Conservation (phyloP, 257 asterid genomes). For the Salvia hispanica region DNA sequence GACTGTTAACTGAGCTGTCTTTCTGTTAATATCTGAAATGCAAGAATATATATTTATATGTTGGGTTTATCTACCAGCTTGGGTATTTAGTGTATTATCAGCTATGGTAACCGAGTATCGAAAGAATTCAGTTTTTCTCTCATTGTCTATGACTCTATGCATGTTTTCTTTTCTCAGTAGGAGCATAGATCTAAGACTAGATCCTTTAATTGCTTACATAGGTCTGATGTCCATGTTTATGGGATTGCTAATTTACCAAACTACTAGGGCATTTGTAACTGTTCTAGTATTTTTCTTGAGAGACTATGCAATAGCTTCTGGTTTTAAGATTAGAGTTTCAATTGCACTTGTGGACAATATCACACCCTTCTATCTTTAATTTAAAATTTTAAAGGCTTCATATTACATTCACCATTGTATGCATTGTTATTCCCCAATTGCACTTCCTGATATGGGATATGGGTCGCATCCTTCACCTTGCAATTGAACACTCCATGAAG, state of each 20-base stretch:
- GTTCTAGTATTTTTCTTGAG: background rate
- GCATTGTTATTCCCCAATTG: too few relatives aligned
- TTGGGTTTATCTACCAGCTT: slow-evolving; percentile 9
- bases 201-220: background rate
- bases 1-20: background rate
- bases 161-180: background rate
- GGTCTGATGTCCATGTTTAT: background rate
- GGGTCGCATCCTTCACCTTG: too few relatives aligned
- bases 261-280: background rate
- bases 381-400: background rate
- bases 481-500: too few relatives aligned
- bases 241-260: background rate
- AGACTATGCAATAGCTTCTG: background rate
- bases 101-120: background rate
- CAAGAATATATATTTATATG: background rate
- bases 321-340: background rate
- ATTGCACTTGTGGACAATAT: background rate
- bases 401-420: background rate
- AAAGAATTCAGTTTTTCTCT: background rate
- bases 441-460: too few relatives aligned
- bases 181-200: background rate
- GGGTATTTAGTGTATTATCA: background rate
- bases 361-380: slow-evolving; percentile 5
- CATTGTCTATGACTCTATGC: background rate
- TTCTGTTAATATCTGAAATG: background rate